A percentile compares a stretch with the other conserved stretches of the same genome.
Conservation (phyloP, 352 stramenopile species). For the Phytophthora cajani region DNA sequence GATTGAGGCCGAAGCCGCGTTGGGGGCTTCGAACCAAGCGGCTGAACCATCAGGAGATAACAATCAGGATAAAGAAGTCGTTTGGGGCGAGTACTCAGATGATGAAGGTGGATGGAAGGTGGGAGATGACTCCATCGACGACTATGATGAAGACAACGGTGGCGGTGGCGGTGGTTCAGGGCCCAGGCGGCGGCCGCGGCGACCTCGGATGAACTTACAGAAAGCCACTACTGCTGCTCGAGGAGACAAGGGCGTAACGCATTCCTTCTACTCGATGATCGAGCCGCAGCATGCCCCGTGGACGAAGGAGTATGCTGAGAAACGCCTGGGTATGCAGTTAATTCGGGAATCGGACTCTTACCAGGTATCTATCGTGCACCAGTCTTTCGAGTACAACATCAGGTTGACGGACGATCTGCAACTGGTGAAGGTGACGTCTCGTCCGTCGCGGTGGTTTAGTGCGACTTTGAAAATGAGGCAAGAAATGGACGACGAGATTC, state of each 20-base stretch:
- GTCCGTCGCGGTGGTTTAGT: conserved; percentile 76
- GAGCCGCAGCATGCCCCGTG: conserved; percentile 38
- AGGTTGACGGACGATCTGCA: conserved; percentile 60
- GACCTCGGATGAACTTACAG: conserved; percentile 39
- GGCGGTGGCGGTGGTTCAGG: conserved; percentile 7
- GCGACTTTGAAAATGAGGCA: conserved; percentile 85
- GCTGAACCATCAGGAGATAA: neutral
- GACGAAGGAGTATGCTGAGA: conserved; percentile 51
- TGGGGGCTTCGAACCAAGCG: conserved; percentile 3
- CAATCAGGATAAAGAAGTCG: conserved; percentile 10
- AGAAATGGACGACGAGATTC: conserved; percentile 66
- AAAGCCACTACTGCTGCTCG: conserved; percentile 45
- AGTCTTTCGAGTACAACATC: conserved; percentile 72
- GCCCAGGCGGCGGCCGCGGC: conserved; percentile 11
- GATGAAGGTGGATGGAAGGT: conserved; percentile 21
- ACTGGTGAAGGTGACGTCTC: conserved; percentile 66
- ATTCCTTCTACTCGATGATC: conserved; percentile 84
- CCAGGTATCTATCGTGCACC: conserved; percentile 68
- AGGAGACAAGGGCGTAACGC: conserved; percentile 71
- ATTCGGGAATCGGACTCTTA: conserved; percentile 51
- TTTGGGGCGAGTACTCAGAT: conserved; percentile 24
- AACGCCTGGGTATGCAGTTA: conserved; percentile 52
- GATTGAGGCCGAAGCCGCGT: conserved; percentile 3
- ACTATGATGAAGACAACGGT: conserved; percentile 4
- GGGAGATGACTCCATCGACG: neutral